Evolutionary conservation across 305 asterid genomes (phyloP).

Genomic region (Vinca major): DNA sequence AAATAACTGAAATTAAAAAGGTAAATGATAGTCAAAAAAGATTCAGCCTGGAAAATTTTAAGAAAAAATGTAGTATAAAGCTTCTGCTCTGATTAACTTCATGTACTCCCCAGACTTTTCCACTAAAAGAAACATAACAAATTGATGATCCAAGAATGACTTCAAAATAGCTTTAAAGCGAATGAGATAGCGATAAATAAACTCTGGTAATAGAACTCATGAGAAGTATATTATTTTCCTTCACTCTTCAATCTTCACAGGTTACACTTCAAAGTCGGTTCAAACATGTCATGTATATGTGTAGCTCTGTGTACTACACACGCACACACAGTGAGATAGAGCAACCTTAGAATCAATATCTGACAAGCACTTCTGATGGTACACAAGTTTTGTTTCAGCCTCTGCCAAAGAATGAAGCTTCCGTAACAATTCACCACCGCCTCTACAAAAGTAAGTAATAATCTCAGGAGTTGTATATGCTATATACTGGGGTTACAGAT

Average conservation of each 20-base stretch:
- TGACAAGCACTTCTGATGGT: conserved; percentile 52
- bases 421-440: conserved; percentile 81
- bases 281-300: background rate
- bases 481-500: background rate
- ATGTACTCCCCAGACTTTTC: background rate
- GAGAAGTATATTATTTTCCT: background rate
- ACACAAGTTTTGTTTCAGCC: conserved; percentile 52
- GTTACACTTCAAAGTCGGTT: background rate
- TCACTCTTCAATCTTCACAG: background rate
- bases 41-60: background rate
- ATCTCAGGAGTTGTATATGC: conserved; percentile 14
- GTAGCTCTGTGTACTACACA: background rate
- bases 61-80: background rate
- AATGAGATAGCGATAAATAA: background rate
- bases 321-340: background rate
- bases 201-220: background rate
- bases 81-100: background rate
- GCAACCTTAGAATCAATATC: conserved; percentile 71
- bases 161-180: background rate
- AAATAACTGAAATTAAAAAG: background rate
- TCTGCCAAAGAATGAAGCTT: conserved; percentile 78
- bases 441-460: conserved; percentile 44
- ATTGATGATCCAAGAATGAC: background rate
- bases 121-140: background rate
- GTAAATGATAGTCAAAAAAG: background rate